A percentile compares a stretch with the other conserved stretches of the same genome.
phyloP scores from a whole-genome alignment of 768 basidiomycete genomes.

The Boletus vinaceobasis region DNA sequence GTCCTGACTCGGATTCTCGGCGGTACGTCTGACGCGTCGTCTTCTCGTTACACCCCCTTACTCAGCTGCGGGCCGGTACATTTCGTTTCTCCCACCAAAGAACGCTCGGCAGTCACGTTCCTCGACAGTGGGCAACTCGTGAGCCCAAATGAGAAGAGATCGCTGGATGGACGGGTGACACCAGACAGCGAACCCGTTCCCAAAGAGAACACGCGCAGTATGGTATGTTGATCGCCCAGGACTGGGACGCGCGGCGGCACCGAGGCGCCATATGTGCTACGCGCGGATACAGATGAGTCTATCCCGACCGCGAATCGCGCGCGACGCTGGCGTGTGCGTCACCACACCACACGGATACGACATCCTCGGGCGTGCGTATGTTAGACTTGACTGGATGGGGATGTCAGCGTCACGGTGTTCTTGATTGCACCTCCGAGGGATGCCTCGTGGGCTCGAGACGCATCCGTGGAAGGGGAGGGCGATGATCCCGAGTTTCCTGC shows the following conservation, averaged over 20 bases:
- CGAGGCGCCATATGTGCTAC: not conserved
- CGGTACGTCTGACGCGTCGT: not conserved
- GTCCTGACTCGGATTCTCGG: constrained; percentile 8
- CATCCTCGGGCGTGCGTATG: not conserved
- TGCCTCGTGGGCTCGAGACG: not conserved
- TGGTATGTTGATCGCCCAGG: not conserved
- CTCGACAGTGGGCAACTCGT: not conserved
- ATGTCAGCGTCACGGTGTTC: not conserved
- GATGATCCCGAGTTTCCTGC: constrained; percentile 12
- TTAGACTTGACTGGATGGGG: not conserved
- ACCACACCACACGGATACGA: not conserved
- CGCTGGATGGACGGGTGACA: not conserved
- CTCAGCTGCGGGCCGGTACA: not conserved
- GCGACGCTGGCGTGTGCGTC: constrained; percentile 12
- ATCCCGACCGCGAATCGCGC: constrained; percentile 4
- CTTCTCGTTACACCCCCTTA: not conserved
- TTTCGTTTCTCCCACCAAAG: not conserved
- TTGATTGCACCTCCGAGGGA: not conserved
- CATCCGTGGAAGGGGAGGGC: not conserved
- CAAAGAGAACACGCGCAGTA: not conserved
- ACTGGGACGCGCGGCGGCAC: not conserved
- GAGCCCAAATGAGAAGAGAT: not conserved
- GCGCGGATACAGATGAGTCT: not conserved
- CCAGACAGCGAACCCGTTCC: not conserved
- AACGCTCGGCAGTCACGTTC: not conserved